These are phyloP conservation scores for Colletotrichum trifolii DNA, from an alignment of 2,329 filamentous ascomycete genomes.

Conservation along the genomic window DNA sequence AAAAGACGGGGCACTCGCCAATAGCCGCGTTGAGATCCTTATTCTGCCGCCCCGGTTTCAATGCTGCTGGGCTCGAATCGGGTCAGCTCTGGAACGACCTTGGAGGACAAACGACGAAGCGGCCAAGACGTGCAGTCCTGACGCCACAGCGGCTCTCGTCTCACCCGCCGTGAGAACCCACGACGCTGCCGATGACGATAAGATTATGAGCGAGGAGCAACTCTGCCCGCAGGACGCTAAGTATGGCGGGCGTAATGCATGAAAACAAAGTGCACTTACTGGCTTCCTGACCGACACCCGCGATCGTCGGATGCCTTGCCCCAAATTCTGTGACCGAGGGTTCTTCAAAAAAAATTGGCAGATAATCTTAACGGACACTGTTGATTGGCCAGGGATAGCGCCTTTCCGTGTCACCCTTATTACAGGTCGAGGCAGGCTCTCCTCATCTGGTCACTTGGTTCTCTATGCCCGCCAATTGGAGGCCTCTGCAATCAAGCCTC, in stretches of 20 bases:
- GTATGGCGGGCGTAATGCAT: constrained; percentile 14
- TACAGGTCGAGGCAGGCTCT: constrained; percentile 70
- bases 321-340: constrained; percentile 13
- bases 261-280: constrained; percentile 3
- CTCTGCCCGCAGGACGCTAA: neutral
- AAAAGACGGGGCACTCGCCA: neutral
- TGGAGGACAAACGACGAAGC: neutral
- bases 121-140: neutral
- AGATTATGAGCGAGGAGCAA: constrained; percentile 2
- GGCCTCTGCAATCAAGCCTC: constrained; percentile 1
- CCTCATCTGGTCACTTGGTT: constrained; percentile 17
- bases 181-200: neutral
- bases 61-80: neutral
- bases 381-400: constrained; percentile 7
- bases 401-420: constrained; percentile 64
- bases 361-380: neutral
- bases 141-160: neutral
- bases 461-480: constrained; percentile 16
- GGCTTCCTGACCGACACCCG: constrained; percentile 14
- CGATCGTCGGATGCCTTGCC: constrained; percentile 8
- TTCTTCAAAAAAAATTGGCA: neutral
- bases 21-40: constrained; percentile 3
- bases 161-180: neutral
- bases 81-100: neutral
- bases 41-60: neutral